Base-by-base conservation (phyloP, 495 filamentous ascomycete species). In the Annulohypoxylon stygium region DNA sequence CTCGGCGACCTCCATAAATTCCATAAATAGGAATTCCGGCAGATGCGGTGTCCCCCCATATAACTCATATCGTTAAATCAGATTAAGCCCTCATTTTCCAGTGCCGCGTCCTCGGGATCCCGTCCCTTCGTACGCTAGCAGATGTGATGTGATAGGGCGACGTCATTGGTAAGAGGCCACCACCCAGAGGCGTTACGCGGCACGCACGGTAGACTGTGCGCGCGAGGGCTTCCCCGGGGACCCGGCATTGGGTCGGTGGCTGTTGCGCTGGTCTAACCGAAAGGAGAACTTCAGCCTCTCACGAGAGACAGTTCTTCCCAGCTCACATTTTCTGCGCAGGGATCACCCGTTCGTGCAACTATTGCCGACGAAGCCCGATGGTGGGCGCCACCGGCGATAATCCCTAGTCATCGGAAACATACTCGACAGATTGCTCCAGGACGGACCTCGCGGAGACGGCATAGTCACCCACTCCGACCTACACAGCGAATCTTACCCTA, bases 1-100 rank as follows among this genome's bases (percentile, higher is more conserved):
- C 43, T 73, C 70, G 70, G 59, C 65, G 60, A 69, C 64, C 43
- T 18, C 43, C 70, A 73, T n/a, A 43, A n/a, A 43, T n/a, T 43
- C 39, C 39, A 43, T 50, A 61, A 68, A 68, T 69, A 61, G 23
- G 34, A 30, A 23, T 33, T 50, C 48, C 39, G 23, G 18, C 23
- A 34, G 16, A 30, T 47, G n/a, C 43, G n/a, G 36, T 30, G 53
- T n/a, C 41, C 30, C 14, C 14, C 26, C 34, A 39, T 34, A 61
- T 65, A 43, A 64, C 53, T 48, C 50, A 59, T 70, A 59, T 70
- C 36, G 34, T 48, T 37, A 8, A 57, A 62, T 63, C 18, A 26
- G 20, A 26, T 12, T 12, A 4, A 25, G n/a, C 30, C 1, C 47
- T 68, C 61, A 51, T 51, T 68, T 68, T 61, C 33, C 70, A 48